Base-by-base conservation (phyloP, 345 rosid species). In the Eucalyptus globulus region DNA sequence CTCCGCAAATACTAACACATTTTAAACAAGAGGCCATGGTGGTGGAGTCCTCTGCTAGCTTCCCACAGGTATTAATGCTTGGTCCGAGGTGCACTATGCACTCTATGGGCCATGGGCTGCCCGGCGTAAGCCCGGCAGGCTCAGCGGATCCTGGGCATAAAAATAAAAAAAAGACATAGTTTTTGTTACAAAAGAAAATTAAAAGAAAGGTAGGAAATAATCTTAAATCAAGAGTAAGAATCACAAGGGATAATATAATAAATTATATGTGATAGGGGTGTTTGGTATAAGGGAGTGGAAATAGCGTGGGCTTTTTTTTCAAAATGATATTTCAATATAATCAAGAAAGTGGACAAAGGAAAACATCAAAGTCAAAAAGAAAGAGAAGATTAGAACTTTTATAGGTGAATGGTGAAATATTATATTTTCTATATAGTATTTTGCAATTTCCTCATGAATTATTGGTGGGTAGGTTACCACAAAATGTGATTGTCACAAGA, bases 21-120 rank as follows among this genome's bases (percentile, higher is more conserved):
- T 6, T 49, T 49, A 49, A 49, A 2, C 14, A 15, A 0, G 2
- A 15, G 16, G 1, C 51, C 2, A 49, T 49, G 6, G 2, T 14
- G 6, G 3, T 49, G 13, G 51, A 16, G 16, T 49, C 15, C 0
- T 49, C 2, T 49, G 15, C 2, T 49, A 49, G 1, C 15, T 49
- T 13, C 5, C 1, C 50, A 14, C 15, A 49, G 6, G 50, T 13
- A 49, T 49, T 49, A 14, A 49, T 2, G 50, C 50, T 49, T 49
- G 50, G 15, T 49, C 13, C 13, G 50, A 14, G 15, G 50, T 49
- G 50, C 15, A 13, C 15, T 5, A 2, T 14, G 13, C 50, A 49
- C 2, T 13, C 6, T 49, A 13, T 2, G 0, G 6, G 50, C 50
- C 50, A 13, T 49, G 50, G 50, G 50, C 15, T 49, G 2, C 50